These are phyloP conservation scores for Coemansia sp. DNA, from an alignment of 192 early-diverging fungal genomes.

Conservation along the genomic window DNA sequence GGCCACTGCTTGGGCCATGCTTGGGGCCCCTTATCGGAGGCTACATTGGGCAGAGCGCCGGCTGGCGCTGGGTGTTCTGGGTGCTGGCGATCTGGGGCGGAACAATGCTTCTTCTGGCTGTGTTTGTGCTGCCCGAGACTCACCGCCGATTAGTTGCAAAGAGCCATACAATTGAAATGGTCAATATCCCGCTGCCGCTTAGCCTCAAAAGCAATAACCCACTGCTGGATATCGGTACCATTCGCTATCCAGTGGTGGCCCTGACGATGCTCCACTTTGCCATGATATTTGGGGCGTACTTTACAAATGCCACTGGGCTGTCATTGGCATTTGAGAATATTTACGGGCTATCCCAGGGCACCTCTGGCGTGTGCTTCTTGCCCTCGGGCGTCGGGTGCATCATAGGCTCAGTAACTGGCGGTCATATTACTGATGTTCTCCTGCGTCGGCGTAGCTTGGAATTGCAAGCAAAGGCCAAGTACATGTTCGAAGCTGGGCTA, in stretches of 20 bases:
- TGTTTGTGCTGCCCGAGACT: constrained; percentile 64
- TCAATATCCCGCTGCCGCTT: constrained; percentile 31
- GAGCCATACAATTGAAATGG: constrained; percentile 29
- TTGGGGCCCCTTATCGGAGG: constrained; percentile 59
- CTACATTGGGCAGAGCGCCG: constrained; percentile 46
- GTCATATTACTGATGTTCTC: constrained; percentile 39
- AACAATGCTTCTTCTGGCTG: constrained; percentile 41
- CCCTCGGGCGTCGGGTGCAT: constrained; percentile 51
- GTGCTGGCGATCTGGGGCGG: constrained; percentile 58
- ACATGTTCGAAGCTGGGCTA: neutral
- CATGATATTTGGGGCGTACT: constrained; percentile 55
- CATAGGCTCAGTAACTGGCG: constrained; percentile 42
- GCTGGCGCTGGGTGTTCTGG: constrained; percentile 64
- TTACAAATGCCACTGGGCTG: constrained; percentile 48
- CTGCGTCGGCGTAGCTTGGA: constrained; percentile 6
- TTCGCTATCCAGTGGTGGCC: constrained; percentile 37
- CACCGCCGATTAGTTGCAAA: constrained; percentile 38
- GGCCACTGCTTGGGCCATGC: constrained; percentile 54
- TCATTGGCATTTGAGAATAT: constrained; percentile 43
- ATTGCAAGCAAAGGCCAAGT: neutral
- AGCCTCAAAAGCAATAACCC: constrained; percentile 40
- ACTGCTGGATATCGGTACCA: constrained; percentile 24
- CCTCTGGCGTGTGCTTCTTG: constrained; percentile 54
- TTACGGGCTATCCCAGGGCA: constrained; percentile 46
- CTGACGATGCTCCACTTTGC: constrained; percentile 41